These are phyloP conservation scores for Yamadazyma siamensis DNA, from an alignment of 1,139 yeast species.

Conservation along the genomic window DNA sequence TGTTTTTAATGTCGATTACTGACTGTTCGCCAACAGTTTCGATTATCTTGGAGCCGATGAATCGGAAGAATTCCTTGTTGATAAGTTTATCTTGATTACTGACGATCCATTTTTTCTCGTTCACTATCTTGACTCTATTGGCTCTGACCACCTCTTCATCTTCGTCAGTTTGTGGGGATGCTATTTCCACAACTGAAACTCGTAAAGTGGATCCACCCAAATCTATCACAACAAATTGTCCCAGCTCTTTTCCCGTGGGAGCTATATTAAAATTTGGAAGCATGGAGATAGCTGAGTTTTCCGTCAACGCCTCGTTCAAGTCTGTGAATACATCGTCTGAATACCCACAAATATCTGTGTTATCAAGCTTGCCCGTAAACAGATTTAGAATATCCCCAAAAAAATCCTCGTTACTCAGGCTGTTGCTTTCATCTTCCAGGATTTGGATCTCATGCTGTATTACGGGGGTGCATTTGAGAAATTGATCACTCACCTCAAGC, in stretches of 20 bases:
- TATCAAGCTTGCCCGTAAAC: slow-evolving; percentile 6
- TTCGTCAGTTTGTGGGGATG: slow-evolving; percentile 5
- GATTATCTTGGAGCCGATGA: slow-evolving; percentile 33
- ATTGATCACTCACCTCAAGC: no score
- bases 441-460: no score
- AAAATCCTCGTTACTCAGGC: slow-evolving; percentile 3
- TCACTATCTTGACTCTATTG: slow-evolving; percentile 26
- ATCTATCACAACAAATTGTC: slow-evolving; percentile 47
- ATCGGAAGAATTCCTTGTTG: slow-evolving; percentile 36
- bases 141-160: slow-evolving; percentile 14
- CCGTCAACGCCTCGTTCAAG: slow-evolving; percentile 28
- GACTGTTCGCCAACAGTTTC: slow-evolving; percentile 29
- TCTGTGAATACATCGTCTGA: slow-evolving; percentile 11
- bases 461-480: no score
- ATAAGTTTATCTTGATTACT: slow-evolving; percentile 36
- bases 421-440: slow-evolving; percentile 8
- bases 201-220: slow-evolving; percentile 56
- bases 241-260: slow-evolving; percentile 43
- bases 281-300: slow-evolving; percentile 39
- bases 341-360: slow-evolving; percentile 3
- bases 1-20: slow-evolving; percentile 15
- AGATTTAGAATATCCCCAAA: slow-evolving; percentile 2
- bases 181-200: slow-evolving; percentile 41
- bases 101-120: slow-evolving; percentile 40
- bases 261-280: slow-evolving; percentile 41